phyloP scores from a whole-genome alignment of 352 stramenopile species.

The Globisporangium perplexum region DNA sequence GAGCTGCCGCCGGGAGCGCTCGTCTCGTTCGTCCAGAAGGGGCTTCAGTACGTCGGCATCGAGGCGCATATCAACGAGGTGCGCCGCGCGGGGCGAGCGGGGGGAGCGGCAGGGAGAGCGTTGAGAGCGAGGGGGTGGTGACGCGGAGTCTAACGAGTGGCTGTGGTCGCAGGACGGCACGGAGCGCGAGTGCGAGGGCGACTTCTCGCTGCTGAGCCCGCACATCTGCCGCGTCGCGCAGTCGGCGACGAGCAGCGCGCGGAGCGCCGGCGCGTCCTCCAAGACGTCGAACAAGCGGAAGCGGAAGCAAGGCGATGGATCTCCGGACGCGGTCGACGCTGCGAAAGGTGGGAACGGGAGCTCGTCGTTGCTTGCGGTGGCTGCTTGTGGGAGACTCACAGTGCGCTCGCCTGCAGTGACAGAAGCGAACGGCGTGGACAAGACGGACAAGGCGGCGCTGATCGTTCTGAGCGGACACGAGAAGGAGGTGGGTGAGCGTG shows the following conservation, averaged over 20 bases:
- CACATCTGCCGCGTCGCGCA: constrained; percentile 87
- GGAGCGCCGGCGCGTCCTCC: constrained; percentile 21
- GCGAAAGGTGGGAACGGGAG: constrained; percentile 49
- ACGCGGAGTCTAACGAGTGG: constrained; percentile 4
- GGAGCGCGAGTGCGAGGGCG: constrained; percentile 79
- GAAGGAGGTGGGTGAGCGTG: constrained; percentile 55
- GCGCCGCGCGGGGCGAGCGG: too few relatives aligned
- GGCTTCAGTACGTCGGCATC: constrained; percentile 93
- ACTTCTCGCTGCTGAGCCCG: constrained; percentile 91
- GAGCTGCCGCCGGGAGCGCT: constrained; percentile 95
- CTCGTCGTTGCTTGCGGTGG: neutral
- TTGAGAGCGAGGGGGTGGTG: constrained; percentile 1
- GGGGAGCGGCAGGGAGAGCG: too few relatives aligned
- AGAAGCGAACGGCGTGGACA: constrained; percentile 63
- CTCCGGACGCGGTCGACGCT: constrained; percentile 54
- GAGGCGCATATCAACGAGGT: constrained; percentile 89
- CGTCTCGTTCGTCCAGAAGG: constrained; percentile 98
- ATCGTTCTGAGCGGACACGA: constrained; percentile 76
- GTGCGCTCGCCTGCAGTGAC: constrained; percentile 17
- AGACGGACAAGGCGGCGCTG: constrained; percentile 52
- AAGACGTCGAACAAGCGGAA: constrained; percentile 83
- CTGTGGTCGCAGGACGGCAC: constrained; percentile 59
- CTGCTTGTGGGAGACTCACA: constrained; percentile 6
- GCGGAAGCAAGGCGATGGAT: constrained; percentile 59
- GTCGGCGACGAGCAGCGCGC: constrained; percentile 62